Percentiles rank a stretch among this genome's conserved stretches.
Evolutionary conservation across 1,139 yeast species (phyloP).

Genomic region (Diutina mesorugosa): DNA sequence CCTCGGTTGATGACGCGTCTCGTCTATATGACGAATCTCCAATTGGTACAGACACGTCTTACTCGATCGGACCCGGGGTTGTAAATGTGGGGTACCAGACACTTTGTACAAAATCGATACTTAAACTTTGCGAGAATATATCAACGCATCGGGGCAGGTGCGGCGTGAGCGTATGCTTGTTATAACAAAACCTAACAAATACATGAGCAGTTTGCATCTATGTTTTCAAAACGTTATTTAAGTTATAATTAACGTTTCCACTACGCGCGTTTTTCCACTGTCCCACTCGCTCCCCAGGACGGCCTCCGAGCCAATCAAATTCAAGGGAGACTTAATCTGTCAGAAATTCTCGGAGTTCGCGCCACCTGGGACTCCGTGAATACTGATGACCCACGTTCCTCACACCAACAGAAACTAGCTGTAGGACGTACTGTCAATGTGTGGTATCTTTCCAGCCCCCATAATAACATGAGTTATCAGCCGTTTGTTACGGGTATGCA

Average conservation of each 20-base stretch:
- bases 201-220: not conserved
- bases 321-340: not conserved
- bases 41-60: not conserved
- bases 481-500: not conserved
- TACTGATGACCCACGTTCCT: not conserved
- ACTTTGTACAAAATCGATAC: not conserved
- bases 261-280: not conserved
- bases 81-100: not conserved
- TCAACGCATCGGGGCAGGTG: not conserved
- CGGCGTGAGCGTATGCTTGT: not conserved
- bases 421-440: too few relatives aligned
- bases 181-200: not conserved
- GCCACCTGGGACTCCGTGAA: not conserved
- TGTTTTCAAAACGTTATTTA: not conserved
- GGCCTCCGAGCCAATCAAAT: not conserved
- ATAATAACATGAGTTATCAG: not conserved
- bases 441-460: too few relatives aligned
- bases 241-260: not conserved
- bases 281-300: not conserved
- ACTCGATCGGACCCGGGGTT: not conserved
- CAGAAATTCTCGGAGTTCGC: not conserved
- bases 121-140: too few relatives aligned
- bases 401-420: not conserved
- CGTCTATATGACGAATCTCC: not conserved
- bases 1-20: not conserved